phyloP scores from a whole-genome alignment of 1,139 yeast species.

The Lodderomyces pseudojiufengensis region DNA sequence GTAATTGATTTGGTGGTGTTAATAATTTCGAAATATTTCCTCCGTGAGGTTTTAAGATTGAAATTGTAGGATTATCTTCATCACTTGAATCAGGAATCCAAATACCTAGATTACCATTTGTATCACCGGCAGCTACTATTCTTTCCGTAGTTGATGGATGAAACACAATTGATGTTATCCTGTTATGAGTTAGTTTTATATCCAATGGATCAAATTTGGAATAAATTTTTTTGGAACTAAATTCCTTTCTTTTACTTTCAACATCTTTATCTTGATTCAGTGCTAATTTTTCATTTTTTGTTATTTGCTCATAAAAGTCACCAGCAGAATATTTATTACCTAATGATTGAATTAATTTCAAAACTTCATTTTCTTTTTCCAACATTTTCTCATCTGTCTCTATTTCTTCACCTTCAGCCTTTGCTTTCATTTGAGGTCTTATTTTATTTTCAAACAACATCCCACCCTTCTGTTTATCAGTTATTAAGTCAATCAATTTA shows the following conservation, averaged over 20 bases:
- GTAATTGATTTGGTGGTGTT: conserved; percentile 47
- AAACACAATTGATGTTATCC: conserved; percentile 70
- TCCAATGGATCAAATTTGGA: conserved; percentile 64
- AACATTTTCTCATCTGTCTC: conserved; percentile 13
- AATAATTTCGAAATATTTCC: conserved; percentile 64
- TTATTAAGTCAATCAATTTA: conserved; percentile 53
- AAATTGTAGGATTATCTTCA: conserved; percentile 52
- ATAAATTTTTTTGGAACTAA: conserved; percentile 49
- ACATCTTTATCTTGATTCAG: conserved; percentile 35
- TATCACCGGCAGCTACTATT: conserved; percentile 81
- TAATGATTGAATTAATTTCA: conserved; percentile 38
- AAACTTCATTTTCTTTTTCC: conserved; percentile 32
- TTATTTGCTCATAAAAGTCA: conserved; percentile 62
- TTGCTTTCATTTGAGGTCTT: conserved; percentile 20
- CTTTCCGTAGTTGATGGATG: conserved; percentile 69
- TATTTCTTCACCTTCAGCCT: conserved; percentile 20
- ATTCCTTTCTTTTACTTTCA: conserved; percentile 46
- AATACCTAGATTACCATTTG: conserved; percentile 77
- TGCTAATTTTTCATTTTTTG: conserved; percentile 21
- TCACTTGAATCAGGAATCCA: conserved; percentile 48
- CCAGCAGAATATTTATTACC: conserved; percentile 69
- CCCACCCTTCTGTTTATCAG: conserved; percentile 34
- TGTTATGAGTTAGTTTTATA: conserved; percentile 64
- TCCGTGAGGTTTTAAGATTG: conserved; percentile 70
- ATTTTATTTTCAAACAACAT: conserved; percentile 30